These are phyloP conservation scores for Phytophthora lateralis DNA, from an alignment of 352 stramenopile species.

Conservation along the genomic window DNA sequence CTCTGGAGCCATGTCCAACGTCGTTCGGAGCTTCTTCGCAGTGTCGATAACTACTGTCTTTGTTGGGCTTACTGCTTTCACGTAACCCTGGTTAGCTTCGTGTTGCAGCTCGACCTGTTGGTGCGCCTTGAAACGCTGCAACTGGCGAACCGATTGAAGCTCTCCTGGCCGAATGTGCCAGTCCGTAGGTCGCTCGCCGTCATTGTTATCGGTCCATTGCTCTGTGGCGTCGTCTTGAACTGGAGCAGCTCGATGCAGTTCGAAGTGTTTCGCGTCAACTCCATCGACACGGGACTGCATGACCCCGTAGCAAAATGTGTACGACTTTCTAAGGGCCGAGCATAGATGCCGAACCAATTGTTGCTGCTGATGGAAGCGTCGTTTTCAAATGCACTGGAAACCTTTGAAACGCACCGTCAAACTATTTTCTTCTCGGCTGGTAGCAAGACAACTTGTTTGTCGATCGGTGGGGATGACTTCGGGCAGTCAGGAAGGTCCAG, in stretches of 20 bases:
- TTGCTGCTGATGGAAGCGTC: background rate
- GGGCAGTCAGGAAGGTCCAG: background rate
- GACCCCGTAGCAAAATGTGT: background rate
- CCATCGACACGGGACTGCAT: conserved; percentile 33
- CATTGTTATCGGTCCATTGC: conserved; percentile 17
- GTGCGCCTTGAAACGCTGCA: conserved; percentile 27
- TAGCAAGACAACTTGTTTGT: background rate
- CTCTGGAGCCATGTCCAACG: conserved; percentile 35
- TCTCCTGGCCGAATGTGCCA: conserved; percentile 35
- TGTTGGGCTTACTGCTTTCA: conserved; percentile 4
- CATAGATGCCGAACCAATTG: conserved; percentile 18
- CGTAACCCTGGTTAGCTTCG: conserved; percentile 18
- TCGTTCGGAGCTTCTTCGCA: conserved; percentile 5
- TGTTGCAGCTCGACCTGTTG: conserved; percentile 4
- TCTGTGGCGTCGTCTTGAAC: background rate
- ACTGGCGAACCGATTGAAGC: conserved; percentile 28
- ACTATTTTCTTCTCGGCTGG: conserved; percentile 32
- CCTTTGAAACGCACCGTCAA: conserved; percentile 28
- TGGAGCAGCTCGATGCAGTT: background rate
- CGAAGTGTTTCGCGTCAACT: background rate
- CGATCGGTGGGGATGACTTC: conserved; percentile 2
- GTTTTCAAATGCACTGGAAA: conserved; percentile 14
- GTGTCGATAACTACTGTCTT: conserved; percentile 12
- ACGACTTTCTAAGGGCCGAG: conserved; percentile 10
- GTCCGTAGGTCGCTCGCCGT: background rate